These are phyloP conservation scores for Pythium aquatile DNA, from an alignment of 352 stramenopile genomes.

Conservation along the genomic window DNA sequence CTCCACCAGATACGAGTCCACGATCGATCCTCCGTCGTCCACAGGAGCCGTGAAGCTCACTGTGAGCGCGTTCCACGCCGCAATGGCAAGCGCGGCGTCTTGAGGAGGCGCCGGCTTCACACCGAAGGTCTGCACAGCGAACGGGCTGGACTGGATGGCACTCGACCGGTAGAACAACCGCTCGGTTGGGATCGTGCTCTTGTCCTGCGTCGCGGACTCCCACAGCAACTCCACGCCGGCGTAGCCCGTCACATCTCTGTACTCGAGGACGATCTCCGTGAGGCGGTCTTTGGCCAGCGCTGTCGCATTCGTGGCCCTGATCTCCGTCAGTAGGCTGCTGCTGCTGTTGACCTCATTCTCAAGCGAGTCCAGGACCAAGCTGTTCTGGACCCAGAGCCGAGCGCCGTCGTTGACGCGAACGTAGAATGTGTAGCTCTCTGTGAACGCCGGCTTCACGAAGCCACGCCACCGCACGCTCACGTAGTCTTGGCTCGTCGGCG, in stretches of 20 bases:
- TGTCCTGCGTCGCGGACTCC: constrained; percentile 87
- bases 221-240: constrained; percentile 87
- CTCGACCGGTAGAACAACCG: constrained; percentile 83
- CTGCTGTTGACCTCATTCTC: constrained; percentile 35
- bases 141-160: constrained; percentile 65
- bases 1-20: constrained; percentile 89
- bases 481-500: constrained; percentile 90
- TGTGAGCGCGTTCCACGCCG: constrained; percentile 53
- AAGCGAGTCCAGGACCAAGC: constrained; percentile 85
- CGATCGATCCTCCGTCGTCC: constrained; percentile 82
- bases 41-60: constrained; percentile 83
- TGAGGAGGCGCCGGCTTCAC: constrained; percentile 57
- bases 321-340: constrained; percentile 14
- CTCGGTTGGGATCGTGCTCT: constrained; percentile 78
- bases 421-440: constrained; percentile 81
- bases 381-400: constrained; percentile 78
- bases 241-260: constrained; percentile 88
- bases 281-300: constrained; percentile 26
- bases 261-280: constrained; percentile 82
- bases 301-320: constrained; percentile 21
- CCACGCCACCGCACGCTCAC: constrained; percentile 92
- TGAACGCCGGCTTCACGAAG: constrained; percentile 84
- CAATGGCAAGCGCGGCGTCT: constrained; percentile 43
- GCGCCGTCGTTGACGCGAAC: constrained; percentile 82
- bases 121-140: constrained; percentile 47